Percentiles rank a stretch among this genome's conserved stretches.
Evolutionary conservation across 345 rosid genomes (phyloP).

Genomic region (Pistacia vera): DNA sequence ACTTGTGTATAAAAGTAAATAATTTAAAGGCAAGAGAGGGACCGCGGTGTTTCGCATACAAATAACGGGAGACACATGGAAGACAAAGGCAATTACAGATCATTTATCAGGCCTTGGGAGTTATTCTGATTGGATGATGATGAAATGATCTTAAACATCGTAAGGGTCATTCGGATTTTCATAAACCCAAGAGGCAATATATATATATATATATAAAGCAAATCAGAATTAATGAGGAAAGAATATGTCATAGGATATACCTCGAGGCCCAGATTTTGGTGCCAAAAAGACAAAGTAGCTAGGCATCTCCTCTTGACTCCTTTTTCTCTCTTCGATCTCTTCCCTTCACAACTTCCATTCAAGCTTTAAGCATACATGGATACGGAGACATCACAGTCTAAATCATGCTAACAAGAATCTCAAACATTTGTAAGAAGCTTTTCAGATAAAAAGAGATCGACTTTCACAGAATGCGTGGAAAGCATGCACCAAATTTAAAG

Average conservation of each 20-base stretch:
- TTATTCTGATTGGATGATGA: conserved; percentile 17
- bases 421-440: conserved; percentile 15
- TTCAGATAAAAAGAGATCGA: conserved; percentile 22
- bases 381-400: conserved; percentile 15
- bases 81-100: not conserved
- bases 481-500: conserved; percentile 29
- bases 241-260: conserved; percentile 55
- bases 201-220: not conserved
- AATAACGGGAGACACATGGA: not conserved
- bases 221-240: not conserved
- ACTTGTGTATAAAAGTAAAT: too few relatives aligned
- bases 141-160: not conserved
- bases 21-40: too few relatives aligned
- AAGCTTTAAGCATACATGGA: not conserved
- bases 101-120: not conserved
- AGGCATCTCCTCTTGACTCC: conserved; percentile 33
- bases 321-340: not conserved
- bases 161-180: conserved; percentile 8
- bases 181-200: not conserved
- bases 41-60: too few relatives aligned
- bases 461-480: conserved; percentile 32
- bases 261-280: conserved; percentile 12
- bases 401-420: conserved; percentile 37
- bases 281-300: conserved; percentile 7
- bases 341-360: not conserved